A percentile compares a stretch with the other conserved stretches of the same genome.
Evolutionary conservation across 305 asterid species (phyloP).

Genomic region (Plantago coronopus): DNA sequence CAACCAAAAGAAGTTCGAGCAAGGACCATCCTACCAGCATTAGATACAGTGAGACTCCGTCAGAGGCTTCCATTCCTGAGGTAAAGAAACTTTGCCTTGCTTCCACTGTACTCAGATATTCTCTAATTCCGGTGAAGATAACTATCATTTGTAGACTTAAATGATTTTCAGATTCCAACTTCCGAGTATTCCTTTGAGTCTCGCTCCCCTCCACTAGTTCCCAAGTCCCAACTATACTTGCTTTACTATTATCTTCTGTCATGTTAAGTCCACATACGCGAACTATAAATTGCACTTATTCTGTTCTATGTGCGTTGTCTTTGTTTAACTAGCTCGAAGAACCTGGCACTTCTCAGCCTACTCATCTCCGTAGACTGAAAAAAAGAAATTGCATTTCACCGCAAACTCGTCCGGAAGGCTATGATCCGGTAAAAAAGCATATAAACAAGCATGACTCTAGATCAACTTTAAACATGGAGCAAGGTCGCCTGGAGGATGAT

Average conservation of each 20-base stretch:
- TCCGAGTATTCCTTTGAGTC: no score
- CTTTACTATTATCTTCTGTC: conserved; percentile 10
- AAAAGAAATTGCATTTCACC: conserved; percentile 37
- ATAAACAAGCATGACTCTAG: conserved; percentile 28
- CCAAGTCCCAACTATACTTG: conserved; percentile 4
- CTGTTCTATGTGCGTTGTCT: conserved; percentile 20
- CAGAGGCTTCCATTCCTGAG: conserved; percentile 27
- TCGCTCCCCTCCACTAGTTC: background rate
- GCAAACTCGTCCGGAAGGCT: conserved; percentile 37
- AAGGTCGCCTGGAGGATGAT: conserved; percentile 22
- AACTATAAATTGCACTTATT: conserved; percentile 12
- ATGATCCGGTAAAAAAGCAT: conserved; percentile 55
- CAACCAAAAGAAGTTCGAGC: conserved; percentile 23
- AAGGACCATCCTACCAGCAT: conserved; percentile 30
- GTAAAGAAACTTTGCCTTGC: conserved; percentile 27
- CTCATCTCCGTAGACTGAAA: conserved; percentile 28
- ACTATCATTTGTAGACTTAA: background rate
- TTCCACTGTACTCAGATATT: conserved; percentile 1
- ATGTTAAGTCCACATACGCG: conserved; percentile 10
- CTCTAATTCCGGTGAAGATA: background rate
- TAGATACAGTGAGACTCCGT: conserved; percentile 25
- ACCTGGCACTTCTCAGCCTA: conserved; percentile 33
- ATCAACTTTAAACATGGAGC: conserved; percentile 36
- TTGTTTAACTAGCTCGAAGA: conserved; percentile 37
- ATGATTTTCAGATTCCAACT: no score